Evolutionary conservation across 2,329 filamentous ascomycete genomes (phyloP).

Genomic region (Pseudogymnoascus sp.): DNA sequence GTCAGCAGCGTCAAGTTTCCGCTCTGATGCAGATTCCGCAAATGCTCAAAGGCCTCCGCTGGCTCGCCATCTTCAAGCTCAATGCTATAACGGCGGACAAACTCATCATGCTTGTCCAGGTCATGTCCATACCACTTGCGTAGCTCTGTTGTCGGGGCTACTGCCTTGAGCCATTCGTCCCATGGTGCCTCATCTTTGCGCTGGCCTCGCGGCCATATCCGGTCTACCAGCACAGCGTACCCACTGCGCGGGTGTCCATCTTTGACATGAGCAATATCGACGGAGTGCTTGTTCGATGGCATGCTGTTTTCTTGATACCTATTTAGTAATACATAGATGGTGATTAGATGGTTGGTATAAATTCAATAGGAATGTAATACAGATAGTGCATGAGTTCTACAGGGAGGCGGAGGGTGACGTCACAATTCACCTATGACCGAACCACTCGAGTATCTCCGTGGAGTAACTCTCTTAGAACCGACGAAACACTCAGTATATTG

Average conservation of each 20-base stretch:
- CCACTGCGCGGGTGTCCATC: not conserved
- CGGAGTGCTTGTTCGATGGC: not conserved
- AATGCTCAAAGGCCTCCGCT: not conserved
- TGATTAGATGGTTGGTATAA: not conserved
- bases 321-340: not conserved
- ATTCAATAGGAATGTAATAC: not conserved
- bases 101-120: not conserved
- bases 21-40: not conserved
- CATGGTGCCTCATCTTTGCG: constrained; percentile 3
- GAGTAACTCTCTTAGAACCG: not conserved
- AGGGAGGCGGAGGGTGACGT: not conserved
- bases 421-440: not conserved
- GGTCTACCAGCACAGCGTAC: not conserved
- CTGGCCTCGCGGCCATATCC: not conserved
- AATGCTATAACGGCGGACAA: not conserved
- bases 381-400: not conserved
- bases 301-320: not conserved
- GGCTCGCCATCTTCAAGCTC: not conserved
- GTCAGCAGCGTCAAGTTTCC: not conserved
- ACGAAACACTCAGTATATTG: not conserved
- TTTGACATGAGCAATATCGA: not conserved
- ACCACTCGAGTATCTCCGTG: not conserved
- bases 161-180: constrained; percentile 2
- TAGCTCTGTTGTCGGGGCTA: not conserved
- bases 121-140: constrained; percentile 1